Evolutionary conservation across 441 rosid genomes (phyloP).

Genomic region (Syzygium malaccense): DNA sequence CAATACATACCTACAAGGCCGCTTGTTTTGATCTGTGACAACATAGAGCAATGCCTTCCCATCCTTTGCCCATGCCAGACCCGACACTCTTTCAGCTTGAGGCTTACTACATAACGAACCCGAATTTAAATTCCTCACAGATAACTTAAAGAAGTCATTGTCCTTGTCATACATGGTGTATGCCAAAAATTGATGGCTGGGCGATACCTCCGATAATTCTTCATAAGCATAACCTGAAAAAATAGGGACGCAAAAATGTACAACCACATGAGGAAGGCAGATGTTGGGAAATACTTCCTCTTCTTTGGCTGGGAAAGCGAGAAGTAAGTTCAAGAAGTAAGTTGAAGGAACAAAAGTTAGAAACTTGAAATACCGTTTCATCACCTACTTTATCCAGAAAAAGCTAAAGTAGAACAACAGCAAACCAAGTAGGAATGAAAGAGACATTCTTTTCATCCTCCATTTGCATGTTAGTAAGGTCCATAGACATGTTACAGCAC

Average conservation of each 20-base stretch:
- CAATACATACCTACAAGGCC: slow-evolving; percentile 56
- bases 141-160: slow-evolving; percentile 67
- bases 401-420: not conserved
- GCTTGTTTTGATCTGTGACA: slow-evolving; percentile 72
- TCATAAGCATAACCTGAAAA: slow-evolving; percentile 86
- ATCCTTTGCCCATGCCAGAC: slow-evolving; percentile 84
- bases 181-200: slow-evolving; percentile 87
- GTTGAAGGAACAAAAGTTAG: not conserved
- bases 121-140: slow-evolving; percentile 84
- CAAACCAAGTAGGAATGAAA: not conserved
- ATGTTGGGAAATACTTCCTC: not conserved
- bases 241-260: not conserved
- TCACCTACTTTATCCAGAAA: not conserved
- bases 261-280: not conserved
- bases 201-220: slow-evolving; percentile 88
- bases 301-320: not conserved
- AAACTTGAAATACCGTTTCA: not conserved
- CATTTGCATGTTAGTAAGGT: not conserved
- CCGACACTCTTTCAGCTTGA: slow-evolving; percentile 77
- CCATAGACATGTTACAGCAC: not conserved
- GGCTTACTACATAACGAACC: slow-evolving; percentile 93
- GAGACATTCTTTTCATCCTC: not conserved
- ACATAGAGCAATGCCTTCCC: slow-evolving; percentile 88
- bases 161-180: slow-evolving; percentile 97
- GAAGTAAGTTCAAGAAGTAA: not conserved